Conservation (phyloP, 768 basidiomycete genomes). For the Kwoniella sp. region DNA sequence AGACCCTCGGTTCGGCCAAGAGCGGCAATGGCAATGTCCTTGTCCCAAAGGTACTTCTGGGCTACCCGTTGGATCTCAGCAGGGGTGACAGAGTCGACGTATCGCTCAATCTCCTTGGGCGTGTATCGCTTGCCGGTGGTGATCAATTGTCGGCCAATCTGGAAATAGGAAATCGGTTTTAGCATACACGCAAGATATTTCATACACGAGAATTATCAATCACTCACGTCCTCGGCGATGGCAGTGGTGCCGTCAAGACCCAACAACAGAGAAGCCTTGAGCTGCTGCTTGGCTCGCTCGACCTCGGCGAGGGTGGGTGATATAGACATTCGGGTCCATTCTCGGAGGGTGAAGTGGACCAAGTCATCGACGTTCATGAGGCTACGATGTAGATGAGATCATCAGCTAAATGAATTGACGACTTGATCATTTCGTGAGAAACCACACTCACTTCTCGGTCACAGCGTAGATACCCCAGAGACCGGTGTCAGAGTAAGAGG, state of each 20-base stretch:
- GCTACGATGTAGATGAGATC: constrained; percentile 39
- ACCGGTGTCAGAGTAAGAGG: constrained; percentile 96
- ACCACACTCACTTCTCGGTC: constrained; percentile 71
- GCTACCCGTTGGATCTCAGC: constrained; percentile 93
- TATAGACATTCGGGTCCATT: constrained; percentile 94
- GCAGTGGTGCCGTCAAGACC: constrained; percentile 94
- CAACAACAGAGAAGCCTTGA: constrained; percentile 90
- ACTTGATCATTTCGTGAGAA: not conserved
- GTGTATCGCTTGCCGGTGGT: constrained; percentile 87
- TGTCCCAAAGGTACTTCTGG: constrained; percentile 95
- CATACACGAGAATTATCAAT: not conserved
- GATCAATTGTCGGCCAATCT: constrained; percentile 92
- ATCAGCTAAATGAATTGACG: not conserved
- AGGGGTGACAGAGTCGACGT: constrained; percentile 82
- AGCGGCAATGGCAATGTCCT: constrained; percentile 81
- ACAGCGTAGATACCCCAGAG: constrained; percentile 99
- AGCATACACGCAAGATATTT: not conserved
- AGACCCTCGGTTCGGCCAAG: constrained; percentile 83
- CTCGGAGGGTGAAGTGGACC: constrained; percentile 87
- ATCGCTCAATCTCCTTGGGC: constrained; percentile 89
- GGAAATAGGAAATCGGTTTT: not conserved
- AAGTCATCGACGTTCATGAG: constrained; percentile 89
- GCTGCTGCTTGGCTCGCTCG: constrained; percentile 96
- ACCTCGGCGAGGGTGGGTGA: constrained; percentile 82
- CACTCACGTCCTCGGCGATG: constrained; percentile 78